Evolutionary conservation across 2,329 filamentous ascomycete genomes (phyloP).

Genomic region (Reticulascus tulasneorum): DNA sequence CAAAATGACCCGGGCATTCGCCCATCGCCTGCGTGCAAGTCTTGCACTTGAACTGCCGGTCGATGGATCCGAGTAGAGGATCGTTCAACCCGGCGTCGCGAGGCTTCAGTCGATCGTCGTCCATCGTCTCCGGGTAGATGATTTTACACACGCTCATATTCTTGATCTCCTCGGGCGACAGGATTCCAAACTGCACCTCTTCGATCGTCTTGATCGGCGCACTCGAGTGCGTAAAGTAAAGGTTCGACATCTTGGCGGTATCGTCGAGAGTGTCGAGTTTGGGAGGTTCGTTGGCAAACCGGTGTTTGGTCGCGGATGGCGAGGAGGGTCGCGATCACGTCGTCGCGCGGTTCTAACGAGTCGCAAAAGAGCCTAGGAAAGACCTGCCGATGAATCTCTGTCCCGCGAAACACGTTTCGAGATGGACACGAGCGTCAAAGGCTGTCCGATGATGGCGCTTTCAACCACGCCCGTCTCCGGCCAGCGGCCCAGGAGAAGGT

Average conservation of each 20-base stretch:
- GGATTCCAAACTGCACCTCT: constrained; percentile 97
- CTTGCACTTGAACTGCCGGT: constrained; percentile 90
- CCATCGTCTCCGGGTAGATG: constrained; percentile 99
- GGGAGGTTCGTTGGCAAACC: neutral
- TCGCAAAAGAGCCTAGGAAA: constrained; percentile 19
- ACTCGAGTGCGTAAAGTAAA: constrained; percentile 85
- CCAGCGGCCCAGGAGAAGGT: constrained; percentile 44
- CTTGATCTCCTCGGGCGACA: constrained; percentile 98
- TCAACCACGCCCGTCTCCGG: constrained; percentile 39
- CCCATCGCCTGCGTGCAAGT: constrained; percentile 95
- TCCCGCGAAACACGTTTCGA: constrained; percentile 19
- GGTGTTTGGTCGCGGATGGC: neutral
- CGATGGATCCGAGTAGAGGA: constrained; percentile 91
- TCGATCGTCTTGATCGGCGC: constrained; percentile 95
- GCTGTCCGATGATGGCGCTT: constrained; percentile 36
- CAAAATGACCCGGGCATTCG: constrained; percentile 96
- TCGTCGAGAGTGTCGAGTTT: constrained; percentile 2
- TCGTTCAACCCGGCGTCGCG: constrained; percentile 92
- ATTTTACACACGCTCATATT: constrained; percentile 97
- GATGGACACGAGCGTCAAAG: constrained; percentile 29
- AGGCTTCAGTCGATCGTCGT: constrained; percentile 87
- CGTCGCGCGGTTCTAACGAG: constrained; percentile 16
- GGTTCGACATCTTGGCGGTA: constrained; percentile 78
- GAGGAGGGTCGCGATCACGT: constrained; percentile 2
- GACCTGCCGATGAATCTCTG: constrained; percentile 16